Conservation (phyloP, 1,284 basidiomycete genomes). For the Trichosporon sp. region DNA sequence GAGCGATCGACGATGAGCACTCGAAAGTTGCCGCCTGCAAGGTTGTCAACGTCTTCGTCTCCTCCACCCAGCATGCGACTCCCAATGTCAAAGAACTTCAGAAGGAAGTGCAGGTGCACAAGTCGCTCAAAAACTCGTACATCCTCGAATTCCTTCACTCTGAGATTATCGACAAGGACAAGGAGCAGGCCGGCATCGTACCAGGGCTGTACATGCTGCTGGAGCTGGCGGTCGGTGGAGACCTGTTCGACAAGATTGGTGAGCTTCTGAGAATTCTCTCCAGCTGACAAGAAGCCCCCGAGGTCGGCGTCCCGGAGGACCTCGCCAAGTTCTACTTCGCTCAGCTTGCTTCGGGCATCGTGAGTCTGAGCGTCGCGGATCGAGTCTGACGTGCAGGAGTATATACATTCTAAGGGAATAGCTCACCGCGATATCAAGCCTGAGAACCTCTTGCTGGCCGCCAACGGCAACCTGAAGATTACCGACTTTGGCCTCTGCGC, state of each 20-base stretch:
- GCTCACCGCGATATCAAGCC: conserved; percentile 96
- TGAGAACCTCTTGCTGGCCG: conserved; percentile 82
- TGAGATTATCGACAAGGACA: conserved; percentile 64
- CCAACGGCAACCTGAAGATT: conserved; percentile 72
- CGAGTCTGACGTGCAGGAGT: conserved; percentile 53
- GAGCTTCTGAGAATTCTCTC: conserved; percentile 15
- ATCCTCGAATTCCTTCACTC: conserved; percentile 80
- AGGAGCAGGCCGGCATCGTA: conserved; percentile 50
- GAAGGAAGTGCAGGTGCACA: conserved; percentile 90
- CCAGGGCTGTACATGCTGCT: conserved; percentile 88
- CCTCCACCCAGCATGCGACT: conserved; percentile 26
- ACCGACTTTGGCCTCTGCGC: conserved; percentile 93
- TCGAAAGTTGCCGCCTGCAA: conserved; percentile 72
- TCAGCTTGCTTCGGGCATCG: conserved; percentile 74
- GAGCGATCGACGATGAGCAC: conserved; percentile 63
- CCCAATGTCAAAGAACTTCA: conserved; percentile 66
- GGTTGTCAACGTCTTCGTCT: conserved; percentile 57
- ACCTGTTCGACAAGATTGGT: conserved; percentile 98
- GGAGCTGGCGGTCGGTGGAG: conserved; percentile 87
- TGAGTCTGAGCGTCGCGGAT: conserved; percentile 31
- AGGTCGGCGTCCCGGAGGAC: conserved; percentile 80
- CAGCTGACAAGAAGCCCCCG: conserved; percentile 57
- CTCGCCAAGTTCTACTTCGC: conserved; percentile 86
- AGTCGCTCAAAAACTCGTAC: conserved; percentile 70
- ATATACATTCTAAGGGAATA: conserved; percentile 83